phyloP scores from a whole-genome alignment of 768 basidiomycete genomes.

The Boletus rubroflammeus region DNA sequence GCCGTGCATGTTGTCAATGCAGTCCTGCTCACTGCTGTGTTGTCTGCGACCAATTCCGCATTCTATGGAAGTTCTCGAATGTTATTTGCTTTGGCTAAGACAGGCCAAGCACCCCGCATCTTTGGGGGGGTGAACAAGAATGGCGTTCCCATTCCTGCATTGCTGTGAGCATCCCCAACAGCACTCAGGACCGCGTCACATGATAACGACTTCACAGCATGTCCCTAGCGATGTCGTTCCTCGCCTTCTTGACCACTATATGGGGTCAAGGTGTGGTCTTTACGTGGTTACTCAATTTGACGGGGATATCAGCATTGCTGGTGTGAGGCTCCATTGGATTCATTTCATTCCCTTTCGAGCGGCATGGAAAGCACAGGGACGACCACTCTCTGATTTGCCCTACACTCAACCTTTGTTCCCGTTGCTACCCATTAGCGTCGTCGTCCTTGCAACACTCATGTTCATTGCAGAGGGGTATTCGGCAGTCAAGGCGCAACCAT shows the following conservation, averaged over 20 bases:
- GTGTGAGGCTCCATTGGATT: conserved; percentile 60
- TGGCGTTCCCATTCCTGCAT: conserved; percentile 59
- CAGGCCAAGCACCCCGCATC: conserved; percentile 59
- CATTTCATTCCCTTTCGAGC: conserved; percentile 56
- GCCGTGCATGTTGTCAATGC: conserved; percentile 64
- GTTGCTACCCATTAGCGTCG: conserved; percentile 45
- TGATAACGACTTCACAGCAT: conserved; percentile 32
- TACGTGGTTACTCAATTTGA: conserved; percentile 59
- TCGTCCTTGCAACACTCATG: conserved; percentile 49
- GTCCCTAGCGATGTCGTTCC: conserved; percentile 44
- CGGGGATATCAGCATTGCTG: conserved; percentile 63
- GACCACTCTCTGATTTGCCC: conserved; percentile 50
- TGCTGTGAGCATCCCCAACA: conserved; percentile 41
- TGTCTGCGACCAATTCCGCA: conserved; percentile 63
- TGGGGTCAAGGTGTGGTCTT: conserved; percentile 56
- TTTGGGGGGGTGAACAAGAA: conserved; percentile 63
- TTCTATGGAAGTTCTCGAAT: conserved; percentile 66
- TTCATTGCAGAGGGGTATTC: conserved; percentile 55
- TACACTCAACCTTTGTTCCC: conserved; percentile 56
- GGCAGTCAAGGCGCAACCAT: conserved; percentile 42
- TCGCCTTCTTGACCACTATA: conserved; percentile 56
- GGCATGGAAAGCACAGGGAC: conserved; percentile 55
- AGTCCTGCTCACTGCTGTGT: conserved; percentile 60
- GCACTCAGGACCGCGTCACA: not conserved
- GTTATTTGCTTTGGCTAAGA: conserved; percentile 56